Percentiles rank a stretch among this genome's conserved stretches.
Conservation (phyloP, 805 yeast species). For the Metschnikowia amazonensis region DNA sequence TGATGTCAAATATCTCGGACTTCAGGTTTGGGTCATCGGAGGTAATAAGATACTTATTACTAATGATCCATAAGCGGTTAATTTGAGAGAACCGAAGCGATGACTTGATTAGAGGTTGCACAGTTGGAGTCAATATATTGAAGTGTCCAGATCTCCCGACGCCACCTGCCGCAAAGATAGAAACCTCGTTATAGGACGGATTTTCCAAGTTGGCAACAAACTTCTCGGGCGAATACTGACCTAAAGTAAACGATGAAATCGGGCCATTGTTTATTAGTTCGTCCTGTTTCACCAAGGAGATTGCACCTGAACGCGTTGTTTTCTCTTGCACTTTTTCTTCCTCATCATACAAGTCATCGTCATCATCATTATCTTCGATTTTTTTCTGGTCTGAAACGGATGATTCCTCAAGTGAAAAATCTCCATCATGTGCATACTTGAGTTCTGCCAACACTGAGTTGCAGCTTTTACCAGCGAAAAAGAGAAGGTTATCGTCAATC, state of each 20-base stretch:
- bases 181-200: conserved; percentile 63
- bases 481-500: conserved; percentile 44
- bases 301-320: conserved; percentile 14
- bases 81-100: conserved; percentile 70
- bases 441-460: conserved; percentile 52
- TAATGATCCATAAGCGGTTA: conserved; percentile 71
- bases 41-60: conserved; percentile 61
- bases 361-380: conserved; percentile 40
- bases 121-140: conserved; percentile 60
- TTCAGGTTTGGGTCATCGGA: conserved; percentile 62
- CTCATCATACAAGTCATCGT: conserved; percentile 40
- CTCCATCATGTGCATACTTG: conserved; percentile 20
- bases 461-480: conserved; percentile 59
- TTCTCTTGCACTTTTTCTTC: conserved; percentile 23
- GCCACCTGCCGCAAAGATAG: conserved; percentile 71
- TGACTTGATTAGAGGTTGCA: conserved; percentile 64
- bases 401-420: neutral
- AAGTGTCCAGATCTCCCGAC: conserved; percentile 51
- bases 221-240: conserved; percentile 51
- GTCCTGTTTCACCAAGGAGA: conserved; percentile 48
- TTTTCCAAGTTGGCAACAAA: conserved; percentile 60
- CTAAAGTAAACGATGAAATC: conserved; percentile 61
- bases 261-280: conserved; percentile 68
- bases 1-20: conserved; percentile 65
- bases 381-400: conserved; percentile 7